Base-by-base conservation (phyloP, 1,284 basidiomycete genomes). In the Farysia itapuensis region DNA sequence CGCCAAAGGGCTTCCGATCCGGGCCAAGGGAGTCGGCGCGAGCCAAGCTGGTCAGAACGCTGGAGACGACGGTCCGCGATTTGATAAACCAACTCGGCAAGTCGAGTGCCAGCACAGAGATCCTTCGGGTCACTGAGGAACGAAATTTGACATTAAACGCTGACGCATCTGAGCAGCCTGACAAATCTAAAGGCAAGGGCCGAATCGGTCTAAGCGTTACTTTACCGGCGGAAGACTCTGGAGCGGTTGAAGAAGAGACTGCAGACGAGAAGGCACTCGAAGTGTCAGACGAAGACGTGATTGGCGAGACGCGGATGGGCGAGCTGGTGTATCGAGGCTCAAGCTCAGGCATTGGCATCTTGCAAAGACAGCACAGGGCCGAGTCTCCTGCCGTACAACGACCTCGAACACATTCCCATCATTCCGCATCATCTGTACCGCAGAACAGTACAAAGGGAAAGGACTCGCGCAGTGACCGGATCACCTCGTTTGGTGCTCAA, bases 51-150 rank as follows among this genome's bases (percentile, higher is more conserved):
- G 41, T 67, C 6, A 53, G 67, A 20, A 56, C 41, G 19, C 58
- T 72, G 30, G 67, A 72, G 21, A 72, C 67, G 14, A 68, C 67
- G 12, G 61, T 70, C 12, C 67, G 67, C 16, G 68, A 72, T 35
- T 47, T 68, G 5, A 46, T 60, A 37, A 54, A 47, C 30, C 59
- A 67, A 18, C 51, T 70, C 11, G 66, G 70, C 33, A 50, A 54
- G 15, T 49, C 65, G 4, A 50, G 58, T 20, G 61, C 65, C 8
- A 56, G 51, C 3, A 37, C 49, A 13, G 63, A 70, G 43, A 63
- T 70, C 31, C 24, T 51, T 5, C 56, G 65, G n/a, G 50, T 70
- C 5, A 52, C 54, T 3, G 39, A 40, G 9, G 58, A 68, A 25
- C 53, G 64, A 13, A 61, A 64, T 14, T 43, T 69, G 4, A 34